Base-by-base conservation (phyloP, 2,329 filamentous ascomycete species). In the Furcasterigmium furcatum region DNA sequence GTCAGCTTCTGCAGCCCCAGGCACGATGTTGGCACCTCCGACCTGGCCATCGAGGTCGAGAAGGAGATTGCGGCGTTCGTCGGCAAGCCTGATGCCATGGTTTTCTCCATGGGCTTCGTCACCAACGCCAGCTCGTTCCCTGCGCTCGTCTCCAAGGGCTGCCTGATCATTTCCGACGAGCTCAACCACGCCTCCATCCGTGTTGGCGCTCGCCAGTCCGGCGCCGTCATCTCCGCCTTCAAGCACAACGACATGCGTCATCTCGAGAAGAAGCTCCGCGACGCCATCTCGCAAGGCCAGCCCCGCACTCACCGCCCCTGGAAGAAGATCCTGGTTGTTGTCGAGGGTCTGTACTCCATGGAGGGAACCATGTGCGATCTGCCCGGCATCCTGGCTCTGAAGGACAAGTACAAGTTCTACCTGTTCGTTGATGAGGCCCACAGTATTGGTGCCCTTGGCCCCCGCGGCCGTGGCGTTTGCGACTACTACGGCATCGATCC, bases 261-360 rank as follows among this genome's bases (percentile, higher is more conserved):
- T 56, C 77, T 99, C 16, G 94, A 99, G 70, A 80, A 80, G 48
- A 84, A 87, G 56, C 81, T 99, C 7, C 87, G 94, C 35, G 91
- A 97, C 63, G 87, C 85, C 54, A 97, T 99, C 62, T 91, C 92
- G 13, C 92, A 97, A 69, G 94, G 94, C 38, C 94, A 99, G 64
- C 94, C 94, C 44, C 87, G 94, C 54, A 99, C 92, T n/a, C 94
- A 99, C 67, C 87, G 94, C 24, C 94, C 94, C 1, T 99, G 94
- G 94, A 96, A 95, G 78, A 99, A 97, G 82, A 97, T 99, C 49
- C 68, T 99, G 43, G 88, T 99, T 38, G 91, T 92, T 30, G 89
- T 99, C 30, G 94, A 99, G 66, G 94, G 94, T 56, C 79, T 99
- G 18, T 99, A 99, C 76, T 97, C 92, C 1, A 99, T 99, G 94